Conservation (phyloP, 1,139 yeast genomes). For the Blastobotrys illinoisensis region DNA sequence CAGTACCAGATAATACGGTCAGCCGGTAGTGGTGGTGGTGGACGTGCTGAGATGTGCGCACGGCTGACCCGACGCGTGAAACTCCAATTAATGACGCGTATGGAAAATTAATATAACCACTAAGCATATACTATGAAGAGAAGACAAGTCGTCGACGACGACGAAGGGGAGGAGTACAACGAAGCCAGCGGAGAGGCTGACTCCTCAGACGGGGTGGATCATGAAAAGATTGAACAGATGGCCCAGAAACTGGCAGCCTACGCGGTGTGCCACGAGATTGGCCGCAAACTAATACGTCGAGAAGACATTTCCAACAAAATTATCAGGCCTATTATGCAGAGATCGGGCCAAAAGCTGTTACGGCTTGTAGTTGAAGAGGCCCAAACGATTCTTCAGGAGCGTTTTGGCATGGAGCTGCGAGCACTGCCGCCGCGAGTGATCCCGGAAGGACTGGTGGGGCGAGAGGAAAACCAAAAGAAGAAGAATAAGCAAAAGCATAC, state of each 20-base stretch:
- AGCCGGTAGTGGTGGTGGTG: too few species aligned
- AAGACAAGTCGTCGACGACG: neutral
- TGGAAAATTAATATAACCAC: neutral
- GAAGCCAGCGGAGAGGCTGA: constrained; percentile 1
- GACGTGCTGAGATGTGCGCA: neutral
- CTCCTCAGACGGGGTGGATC: neutral
- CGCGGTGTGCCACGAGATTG: constrained; percentile 2
- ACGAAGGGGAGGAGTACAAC: neutral
- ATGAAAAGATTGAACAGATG: neutral
- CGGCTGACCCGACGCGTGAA: neutral
- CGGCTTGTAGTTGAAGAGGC: neutral
- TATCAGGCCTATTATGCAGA: neutral
- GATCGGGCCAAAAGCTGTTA: neutral
- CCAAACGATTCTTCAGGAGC: constrained; percentile 3
- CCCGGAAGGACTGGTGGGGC: constrained; percentile 7
- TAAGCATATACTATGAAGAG: neutral
- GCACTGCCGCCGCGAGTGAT: constrained; percentile 5
- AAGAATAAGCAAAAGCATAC: neutral
- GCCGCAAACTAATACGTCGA: neutral
- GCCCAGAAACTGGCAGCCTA: neutral
- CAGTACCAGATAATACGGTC: too few species aligned
- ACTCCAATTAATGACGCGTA: neutral
- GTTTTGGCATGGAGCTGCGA: constrained; percentile 9
- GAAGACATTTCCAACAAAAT: constrained; percentile 1
- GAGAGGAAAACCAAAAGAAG: neutral